A percentile compares a stretch with the other conserved stretches of the same genome.
These are phyloP conservation scores for Nemania sp. DNA, from an alignment of 2,329 filamentous ascomycete genomes.

Conservation along the genomic window DNA sequence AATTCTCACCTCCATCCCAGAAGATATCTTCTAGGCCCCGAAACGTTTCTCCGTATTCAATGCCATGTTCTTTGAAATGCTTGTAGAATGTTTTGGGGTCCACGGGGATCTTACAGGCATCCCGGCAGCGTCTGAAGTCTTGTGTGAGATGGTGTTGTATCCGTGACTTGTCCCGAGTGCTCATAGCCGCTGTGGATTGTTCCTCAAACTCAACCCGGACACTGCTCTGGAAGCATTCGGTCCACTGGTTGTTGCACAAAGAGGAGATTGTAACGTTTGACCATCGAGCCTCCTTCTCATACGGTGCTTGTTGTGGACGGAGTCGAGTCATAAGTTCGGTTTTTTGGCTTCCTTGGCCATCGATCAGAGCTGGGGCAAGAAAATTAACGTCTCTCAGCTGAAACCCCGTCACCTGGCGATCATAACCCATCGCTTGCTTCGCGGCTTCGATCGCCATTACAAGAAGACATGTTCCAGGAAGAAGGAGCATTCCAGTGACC, in stretches of 20 bases:
- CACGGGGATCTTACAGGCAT: background rate
- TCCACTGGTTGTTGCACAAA: background rate
- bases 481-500: background rate
- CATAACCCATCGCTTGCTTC: conserved; percentile 24
- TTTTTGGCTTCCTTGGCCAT: background rate
- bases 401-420: conserved; percentile 22
- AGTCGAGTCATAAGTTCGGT: conserved; percentile 30
- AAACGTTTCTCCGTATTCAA: background rate
- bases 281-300: conserved; percentile 18
- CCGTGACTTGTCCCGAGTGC: background rate
- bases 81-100: background rate
- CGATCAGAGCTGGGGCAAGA: background rate
- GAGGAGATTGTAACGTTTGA: conserved; percentile 29
- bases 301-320: conserved; percentile 18
- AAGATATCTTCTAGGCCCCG: background rate
- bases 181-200: background rate
- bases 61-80: background rate
- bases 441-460: conserved; percentile 45
- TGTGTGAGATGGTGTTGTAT: background rate
- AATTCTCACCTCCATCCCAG: background rate
- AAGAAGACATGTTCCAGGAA: conserved; percentile 41
- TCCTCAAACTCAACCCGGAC: background rate
- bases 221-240: background rate
- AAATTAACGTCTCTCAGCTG: conserved; percentile 9
- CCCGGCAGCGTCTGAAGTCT: background rate